Base-by-base conservation (phyloP, 2,329 filamentous ascomycete genomes). In the Rhinocladiella mackenziei region DNA sequence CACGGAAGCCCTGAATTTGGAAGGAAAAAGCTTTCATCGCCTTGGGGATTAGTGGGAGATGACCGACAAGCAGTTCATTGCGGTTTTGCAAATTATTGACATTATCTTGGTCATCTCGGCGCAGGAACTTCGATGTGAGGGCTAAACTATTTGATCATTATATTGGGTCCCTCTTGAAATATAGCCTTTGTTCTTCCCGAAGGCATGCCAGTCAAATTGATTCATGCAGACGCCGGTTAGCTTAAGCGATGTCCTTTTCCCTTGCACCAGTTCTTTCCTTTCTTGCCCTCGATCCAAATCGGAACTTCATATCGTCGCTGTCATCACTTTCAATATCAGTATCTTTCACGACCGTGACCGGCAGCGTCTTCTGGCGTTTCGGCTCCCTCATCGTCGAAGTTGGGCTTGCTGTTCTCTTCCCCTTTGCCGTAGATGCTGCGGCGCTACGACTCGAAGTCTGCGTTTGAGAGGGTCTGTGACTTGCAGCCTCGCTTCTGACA, bases 291-390 rank as follows among this genome's bases (percentile, higher is more conserved):
- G 45, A 31, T 4, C 50, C 50, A 37, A 53, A 53, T 8, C 46
- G 43, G 53, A 80, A 79, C 42, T 73, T 68, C 54, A 78, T 77
- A 22, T 73, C 74, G 51, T 74, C 75, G 55, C 79, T 76, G 19
- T 78, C 77, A 56, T 77, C 76, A 32, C 77, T 77, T 8, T 59
- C 56, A 40, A 50, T 56, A 19, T 59, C 39, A 58, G 55, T 53
- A 60, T 59, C 46, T 6, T 43, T 45, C 20, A 50, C 34, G 15
- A 35, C 40, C 10, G 43, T 52, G 30, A 55, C 53, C 26, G 53
- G 52, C 63, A 66, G 39, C 37, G 44, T 48, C 64, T 63, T 61
- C 38, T 61, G 60, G 23, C 49, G 39, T 34, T 57, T 55, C 8
- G 51, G 15, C n/a, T 35, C 30, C 11, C 39, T 36, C 19, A 46